Base-by-base conservation (phyloP, 2,329 filamentous ascomycete species). In the Alternaria hordeiaustralica region DNA sequence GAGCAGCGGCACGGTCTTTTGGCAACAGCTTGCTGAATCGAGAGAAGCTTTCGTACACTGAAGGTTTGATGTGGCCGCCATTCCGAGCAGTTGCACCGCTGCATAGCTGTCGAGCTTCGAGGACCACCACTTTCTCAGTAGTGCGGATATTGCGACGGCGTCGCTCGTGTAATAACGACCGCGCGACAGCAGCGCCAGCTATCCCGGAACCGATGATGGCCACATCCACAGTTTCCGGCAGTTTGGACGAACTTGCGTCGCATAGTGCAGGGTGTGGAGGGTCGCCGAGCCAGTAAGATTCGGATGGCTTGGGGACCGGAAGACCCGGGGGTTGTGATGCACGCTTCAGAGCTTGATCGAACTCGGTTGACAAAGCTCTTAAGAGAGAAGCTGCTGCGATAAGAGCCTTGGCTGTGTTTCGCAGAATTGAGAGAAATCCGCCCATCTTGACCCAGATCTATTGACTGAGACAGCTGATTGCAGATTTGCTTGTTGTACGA, bases 141-240 rank as follows among this genome's bases (percentile, higher is more conserved):
- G 54, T 51, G 30, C 8, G 13, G 5, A 10, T 55, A 30, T 50
- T 58, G 25, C 50, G 25, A 10, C 58, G 57, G 13, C 59, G 58
- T 26, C 71, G 68, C 21, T 67, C 55, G 25, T 80, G 69, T 3
- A 81, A 58, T 12, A 66, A 46, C 4, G 79, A 76, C 20, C 79
- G 70, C 4, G 81, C 82, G 15, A 83, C 73, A 20, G 79, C 78
- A 4, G 80, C 81, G 10, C 81, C 85, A 2, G 85, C 84, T 62
- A 88, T 87, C 2, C 87, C 87, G 36, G 85, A 87, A 21, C 87
- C 86, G 65, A 88, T 83, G 44, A 88, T 81, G 18, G 85, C 82
- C 3, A 87, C 73, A 60, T 88, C 86, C 6, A 81, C 82, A 7
- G 77, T 70, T 2, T 68, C 47, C 0, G 83, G 82, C 8, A 68